Evolutionary conservation across 2,329 filamentous ascomycete genomes (phyloP).

Genomic region (Pseudogymnoascus sp.): DNA sequence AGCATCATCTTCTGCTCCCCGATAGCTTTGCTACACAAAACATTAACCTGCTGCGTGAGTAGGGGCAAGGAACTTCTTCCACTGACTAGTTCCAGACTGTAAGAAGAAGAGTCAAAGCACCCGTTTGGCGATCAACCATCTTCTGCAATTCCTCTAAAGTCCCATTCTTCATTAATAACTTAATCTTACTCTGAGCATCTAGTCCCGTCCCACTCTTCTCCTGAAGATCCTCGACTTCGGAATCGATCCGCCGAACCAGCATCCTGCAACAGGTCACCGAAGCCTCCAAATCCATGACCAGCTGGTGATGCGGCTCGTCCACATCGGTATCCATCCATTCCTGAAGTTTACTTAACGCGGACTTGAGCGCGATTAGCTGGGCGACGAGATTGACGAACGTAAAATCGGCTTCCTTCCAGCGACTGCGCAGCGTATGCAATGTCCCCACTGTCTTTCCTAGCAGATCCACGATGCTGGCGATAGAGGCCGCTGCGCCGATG

Average conservation of each 20-base stretch:
- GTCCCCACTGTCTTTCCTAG: background rate
- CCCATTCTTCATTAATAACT: background rate
- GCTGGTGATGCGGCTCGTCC: slow-evolving; percentile 11
- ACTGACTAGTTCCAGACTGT: background rate
- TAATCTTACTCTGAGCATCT: background rate
- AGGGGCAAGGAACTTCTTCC: background rate
- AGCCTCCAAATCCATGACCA: slow-evolving; percentile 12
- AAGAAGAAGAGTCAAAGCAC: background rate
- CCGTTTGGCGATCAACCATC: background rate
- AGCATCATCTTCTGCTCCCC: slow-evolving; percentile 9
- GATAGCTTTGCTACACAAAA: slow-evolving; percentile 8
- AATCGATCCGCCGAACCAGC: slow-evolving; percentile 3
- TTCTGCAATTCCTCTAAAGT: background rate
- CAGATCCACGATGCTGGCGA: background rate
- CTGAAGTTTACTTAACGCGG: slow-evolving; percentile 10
- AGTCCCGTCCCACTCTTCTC: background rate
- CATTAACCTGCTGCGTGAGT: slow-evolving; percentile 10
- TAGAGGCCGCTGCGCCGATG: background rate
- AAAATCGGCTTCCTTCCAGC: background rate
- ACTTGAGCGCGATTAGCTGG: background rate
- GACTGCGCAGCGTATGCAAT: background rate
- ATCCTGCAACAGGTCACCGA: slow-evolving; percentile 11
- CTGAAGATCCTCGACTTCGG: background rate
- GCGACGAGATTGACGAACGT: background rate
- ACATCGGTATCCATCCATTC: slow-evolving; percentile 12